Conservation (phyloP, 768 basidiomycete genomes). For the Xerocomus spinulosus region DNA sequence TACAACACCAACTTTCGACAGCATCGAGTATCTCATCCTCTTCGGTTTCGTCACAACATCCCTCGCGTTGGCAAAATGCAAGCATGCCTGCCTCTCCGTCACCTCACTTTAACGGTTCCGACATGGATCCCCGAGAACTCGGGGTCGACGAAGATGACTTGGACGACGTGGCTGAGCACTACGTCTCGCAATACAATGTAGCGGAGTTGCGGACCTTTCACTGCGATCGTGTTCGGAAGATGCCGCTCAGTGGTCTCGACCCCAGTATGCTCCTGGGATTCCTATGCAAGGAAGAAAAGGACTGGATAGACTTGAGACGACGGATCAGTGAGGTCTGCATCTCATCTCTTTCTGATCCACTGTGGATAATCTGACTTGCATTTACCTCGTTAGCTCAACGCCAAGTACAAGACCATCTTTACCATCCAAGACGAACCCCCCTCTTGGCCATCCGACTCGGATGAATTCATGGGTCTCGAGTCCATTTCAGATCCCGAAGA, state of each 20-base stretch:
- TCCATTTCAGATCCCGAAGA: constrained; percentile 78
- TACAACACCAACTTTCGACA: constrained; percentile 59
- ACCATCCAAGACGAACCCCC: constrained; percentile 87
- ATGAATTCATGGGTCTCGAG: constrained; percentile 71
- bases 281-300: constrained; percentile 72
- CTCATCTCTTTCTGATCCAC: not conserved
- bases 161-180: constrained; percentile 55
- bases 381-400: constrained; percentile 20
- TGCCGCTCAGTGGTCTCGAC: constrained; percentile 85
- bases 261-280: constrained; percentile 98
- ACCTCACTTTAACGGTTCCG: constrained; percentile 21
- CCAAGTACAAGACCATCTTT: constrained; percentile 71
- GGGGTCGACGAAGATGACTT: constrained; percentile 30
- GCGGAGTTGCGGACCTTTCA: constrained; percentile 86
- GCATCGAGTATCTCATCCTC: constrained; percentile 32
- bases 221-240: constrained; percentile 94
- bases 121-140: constrained; percentile 38
- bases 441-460: constrained; percentile 70
- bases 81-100: constrained; percentile 21
- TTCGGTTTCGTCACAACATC: constrained; percentile 31
- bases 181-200: constrained; percentile 66
- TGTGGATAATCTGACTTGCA: constrained; percentile 5
- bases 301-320: constrained; percentile 78
- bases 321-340: constrained; percentile 67
- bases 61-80: constrained; percentile 25